Base-by-base conservation (phyloP, 345 rosid genomes). In the Salix brachista region DNA sequence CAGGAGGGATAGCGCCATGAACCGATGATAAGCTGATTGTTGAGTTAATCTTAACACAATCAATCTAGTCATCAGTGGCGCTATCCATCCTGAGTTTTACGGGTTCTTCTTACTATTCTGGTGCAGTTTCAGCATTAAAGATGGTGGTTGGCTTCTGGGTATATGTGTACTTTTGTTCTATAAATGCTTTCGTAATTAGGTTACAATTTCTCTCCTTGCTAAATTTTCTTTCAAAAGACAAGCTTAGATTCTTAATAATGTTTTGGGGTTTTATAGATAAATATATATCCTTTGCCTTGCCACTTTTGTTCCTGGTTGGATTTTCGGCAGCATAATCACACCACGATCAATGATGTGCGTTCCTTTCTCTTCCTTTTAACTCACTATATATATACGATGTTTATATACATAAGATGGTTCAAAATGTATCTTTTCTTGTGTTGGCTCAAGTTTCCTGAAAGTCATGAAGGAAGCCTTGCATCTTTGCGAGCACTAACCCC, bases 1-100 rank as follows among this genome's bases (percentile, higher is more conserved):
- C 93, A 90, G 93, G 93, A 90, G 91, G 91, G 93, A 90, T 90
- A 90, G 93, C 91, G 93, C 93, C 93, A 68, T 25, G 75, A 32
- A 30, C 58, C 46, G 25, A 30, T 28, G 18, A 25, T 19, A 1
- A 25, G n/a, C n/a, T 61, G 34, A 23, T 39, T 37, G 7, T 13
- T 39, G 39, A 37, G 76, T 41, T 39, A 17, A 14, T 28, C 58
- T 30, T n/a, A 44, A 65, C 50, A 10, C 4, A 72, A 60, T 36
- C 30, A 18, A 61, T 8, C 34, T 34, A 64, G 25, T 70, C n/a
- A 41, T 70, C 3, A 5, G 41, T 69, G 90, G 89, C 93, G 93
- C 93, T 90, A 88, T 90, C 93, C 41, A 88, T 90, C 93, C 91
- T 90, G 93, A 88, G 93, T 80, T 88, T 81, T 76, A 86, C 61